Evolutionary conservation across 768 basidiomycete genomes (phyloP), one percentile per base, ranked within the genome.

Genomic region (Russula abietina): DNA sequence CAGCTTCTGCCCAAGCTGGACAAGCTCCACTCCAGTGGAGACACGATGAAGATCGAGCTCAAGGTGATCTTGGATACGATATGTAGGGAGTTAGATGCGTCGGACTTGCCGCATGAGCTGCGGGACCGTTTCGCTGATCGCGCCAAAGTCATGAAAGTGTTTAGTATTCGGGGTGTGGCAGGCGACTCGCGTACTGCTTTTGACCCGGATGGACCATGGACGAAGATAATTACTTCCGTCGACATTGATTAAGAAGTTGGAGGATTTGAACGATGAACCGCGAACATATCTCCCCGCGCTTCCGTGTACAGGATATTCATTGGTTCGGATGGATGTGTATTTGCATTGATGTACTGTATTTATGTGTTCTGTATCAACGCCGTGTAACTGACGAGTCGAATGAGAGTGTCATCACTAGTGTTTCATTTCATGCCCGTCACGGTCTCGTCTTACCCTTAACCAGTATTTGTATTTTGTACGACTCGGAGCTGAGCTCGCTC

Each of bases 21-120:
- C 7, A 33, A 30, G 54, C 36, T 59, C 2, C 46, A 59, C 36
- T 28, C n/a, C 2, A 48, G 32, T 7, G 17, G 38, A 2, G 57
- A 39, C 28, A 41, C 24, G 6, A 19, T 43, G 17, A 59, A 43
- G 36, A 11, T 53, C 10, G 53, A 64, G 22, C 5, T 63, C 28
- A 57, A 54, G 62, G 57, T 43, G 16, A 54, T 59, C 49, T 24
- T 63, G 33, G 52, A 63, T 36, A 22, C 50, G 51, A 53, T 63
- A 41, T 63, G 62, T 28, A n/a, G 28, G 4, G 52, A 33, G 22
- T 16, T 63, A 28, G 46, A 55, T 22, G 17, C 12, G 4, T n/a
- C 39, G n/a, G 53, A 50, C 12, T 30, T 59, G 17, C 52, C 62
- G 5, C 46, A 54, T 0, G 57, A 64, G 19, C 22, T 64, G 46